Base-by-base conservation (phyloP, 2,329 filamentous ascomycete species). In the Madurella mycetomatis region DNA sequence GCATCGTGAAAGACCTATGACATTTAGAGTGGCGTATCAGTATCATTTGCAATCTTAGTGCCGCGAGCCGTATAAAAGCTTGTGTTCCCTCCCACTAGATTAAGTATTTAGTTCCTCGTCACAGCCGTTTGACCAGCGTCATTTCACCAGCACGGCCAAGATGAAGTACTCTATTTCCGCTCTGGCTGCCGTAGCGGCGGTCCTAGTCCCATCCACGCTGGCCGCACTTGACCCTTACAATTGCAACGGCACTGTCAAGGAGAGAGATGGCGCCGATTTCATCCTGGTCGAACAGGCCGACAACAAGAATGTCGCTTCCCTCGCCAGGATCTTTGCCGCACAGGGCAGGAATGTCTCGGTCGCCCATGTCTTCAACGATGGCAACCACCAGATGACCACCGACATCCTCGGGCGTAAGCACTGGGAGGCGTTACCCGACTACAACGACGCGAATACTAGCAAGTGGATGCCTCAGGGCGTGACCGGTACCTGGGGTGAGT, bases 381-480 rank as follows among this genome's bases (percentile, higher is more conserved):
- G 57, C 49, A 63, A 65, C 46, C 60, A 64, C 50, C 43, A 56
- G 31, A 61, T 65, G 59, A 59, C 57, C 9, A 58, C 54, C 40
- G 50, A 53, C 13, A 58, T 55, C 12, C 40, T 47, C 0, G 41
- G 46, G 9, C 55, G 51, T 3, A 61, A 58, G 15, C 54, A 57
- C 11, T 67, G 64, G 64, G 54, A 65, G 45, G 37, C 17, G 7
- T 46, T 2, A 16, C 11, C 54, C 16, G 64, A 64, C 40, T 66
- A 63, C 34, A 63, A 69, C 44, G 69, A 71, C 55, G 49, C 62
- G 41, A 59, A 62, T 31, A 71, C 69, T 0, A 59, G 49, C 4
- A 67, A 70, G 51, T 72, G 68, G 68, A 47, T 64, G 16, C 69
- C 69, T 1, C 69, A 71, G 45, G 70, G 70, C 5, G 65, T 72